Conservation (phyloP, 2,329 filamentous ascomycete genomes). For the Raffaelea ambrosiae region DNA sequence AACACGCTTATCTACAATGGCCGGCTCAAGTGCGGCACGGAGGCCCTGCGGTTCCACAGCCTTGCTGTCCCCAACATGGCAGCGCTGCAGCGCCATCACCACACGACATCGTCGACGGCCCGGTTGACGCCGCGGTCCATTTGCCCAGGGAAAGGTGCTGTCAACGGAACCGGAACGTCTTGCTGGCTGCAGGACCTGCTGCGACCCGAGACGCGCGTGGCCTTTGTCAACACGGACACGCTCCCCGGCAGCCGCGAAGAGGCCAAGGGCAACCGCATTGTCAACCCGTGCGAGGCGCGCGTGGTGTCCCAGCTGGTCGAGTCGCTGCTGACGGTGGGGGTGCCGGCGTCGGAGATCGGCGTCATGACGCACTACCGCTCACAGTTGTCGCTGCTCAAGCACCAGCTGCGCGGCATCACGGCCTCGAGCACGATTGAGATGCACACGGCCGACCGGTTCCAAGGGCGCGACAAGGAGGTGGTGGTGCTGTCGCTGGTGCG, state of each 20-base stretch:
- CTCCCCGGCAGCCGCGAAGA: conserved; percentile 63
- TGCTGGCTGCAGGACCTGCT: conserved; percentile 77
- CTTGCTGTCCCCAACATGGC: conserved; percentile 60
- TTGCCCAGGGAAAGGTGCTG: conserved; percentile 41
- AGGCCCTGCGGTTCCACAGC: conserved; percentile 60
- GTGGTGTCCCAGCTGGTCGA: conserved; percentile 75
- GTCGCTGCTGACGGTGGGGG: conserved; percentile 64
- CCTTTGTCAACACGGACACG: conserved; percentile 83
- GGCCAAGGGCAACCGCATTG: conserved; percentile 73
- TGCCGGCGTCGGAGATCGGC: conserved; percentile 70
- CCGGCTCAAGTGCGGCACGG: conserved; percentile 78
- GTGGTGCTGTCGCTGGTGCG: conserved; percentile 81
- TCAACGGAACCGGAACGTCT: conserved; percentile 12
- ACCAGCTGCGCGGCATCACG: conserved; percentile 48
- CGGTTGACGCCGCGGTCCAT: conserved; percentile 34
- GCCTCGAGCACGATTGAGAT: conserved; percentile 57
- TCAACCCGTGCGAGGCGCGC: conserved; percentile 75
- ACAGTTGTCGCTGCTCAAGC: conserved; percentile 75
- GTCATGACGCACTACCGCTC: conserved; percentile 96
- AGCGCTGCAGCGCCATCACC: conserved; percentile 51
- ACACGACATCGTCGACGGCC: conserved; percentile 36
- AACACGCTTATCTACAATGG: conserved; percentile 93
- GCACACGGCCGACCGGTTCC: conserved; percentile 95
- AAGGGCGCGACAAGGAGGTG: conserved; percentile 91
- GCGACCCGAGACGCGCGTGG: conserved; percentile 62